Evolutionary conservation across 202 grass and related monocot genomes (phyloP).

Genomic region (Hordeum pubiflorum): DNA sequence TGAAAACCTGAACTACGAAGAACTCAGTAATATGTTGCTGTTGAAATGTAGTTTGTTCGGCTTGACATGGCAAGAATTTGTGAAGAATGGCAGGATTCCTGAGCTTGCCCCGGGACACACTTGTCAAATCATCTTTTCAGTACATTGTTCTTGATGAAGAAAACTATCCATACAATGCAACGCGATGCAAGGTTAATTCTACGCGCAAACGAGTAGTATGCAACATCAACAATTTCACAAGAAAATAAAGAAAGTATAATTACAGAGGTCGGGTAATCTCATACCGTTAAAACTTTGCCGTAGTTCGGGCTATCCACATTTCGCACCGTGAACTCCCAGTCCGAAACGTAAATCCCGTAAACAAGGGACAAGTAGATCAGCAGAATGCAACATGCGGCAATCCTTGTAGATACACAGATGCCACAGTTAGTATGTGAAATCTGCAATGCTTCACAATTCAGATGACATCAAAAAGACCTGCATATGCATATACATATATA

Average conservation of each 20-base stretch:
- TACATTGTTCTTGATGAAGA: not conserved
- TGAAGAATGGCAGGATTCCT: not conserved
- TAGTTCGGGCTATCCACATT: conserved; percentile 41
- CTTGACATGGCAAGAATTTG: not conserved
- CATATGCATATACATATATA: not conserved
- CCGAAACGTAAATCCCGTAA: conserved; percentile 76
- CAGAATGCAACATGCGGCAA: conserved; percentile 67
- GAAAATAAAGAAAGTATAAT: not conserved
- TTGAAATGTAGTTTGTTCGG: not conserved
- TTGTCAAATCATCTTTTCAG: not conserved
- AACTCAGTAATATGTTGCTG: not conserved
- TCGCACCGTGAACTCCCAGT: conserved; percentile 84
- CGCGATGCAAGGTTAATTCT: not conserved
- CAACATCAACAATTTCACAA: not conserved
- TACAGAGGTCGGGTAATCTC: not conserved
- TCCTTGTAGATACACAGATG: conserved; percentile 36
- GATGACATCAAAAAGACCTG: not conserved
- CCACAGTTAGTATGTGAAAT: not conserved
- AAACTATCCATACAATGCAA: not conserved
- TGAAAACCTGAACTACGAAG: not conserved
- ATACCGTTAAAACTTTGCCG: conserved; percentile 64
- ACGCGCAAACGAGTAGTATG: not conserved
- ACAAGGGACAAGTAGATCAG: conserved; percentile 58
- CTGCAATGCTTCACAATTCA: not conserved
- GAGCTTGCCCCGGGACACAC: not conserved